Conservation (phyloP, 352 stramenopile species). For the Plasmopara viticola region DNA sequence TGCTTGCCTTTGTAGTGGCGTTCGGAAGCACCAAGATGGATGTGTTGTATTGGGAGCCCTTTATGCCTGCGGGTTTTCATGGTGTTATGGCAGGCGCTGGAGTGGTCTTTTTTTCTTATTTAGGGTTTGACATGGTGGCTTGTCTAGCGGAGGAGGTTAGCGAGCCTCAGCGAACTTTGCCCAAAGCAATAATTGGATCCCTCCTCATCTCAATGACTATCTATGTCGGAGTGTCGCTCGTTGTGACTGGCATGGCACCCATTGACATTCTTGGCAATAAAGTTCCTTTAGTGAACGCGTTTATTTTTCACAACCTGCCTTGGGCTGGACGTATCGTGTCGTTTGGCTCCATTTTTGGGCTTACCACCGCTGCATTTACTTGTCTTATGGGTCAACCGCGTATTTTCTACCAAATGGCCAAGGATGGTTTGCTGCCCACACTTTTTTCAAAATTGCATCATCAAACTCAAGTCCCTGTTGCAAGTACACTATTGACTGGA, state of each 20-base stretch:
- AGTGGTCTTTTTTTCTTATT: conserved; percentile 90
- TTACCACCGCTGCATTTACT: conserved; percentile 88
- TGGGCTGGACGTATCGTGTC: conserved; percentile 84
- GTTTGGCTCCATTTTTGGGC: conserved; percentile 89
- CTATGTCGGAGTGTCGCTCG: conserved; percentile 85
- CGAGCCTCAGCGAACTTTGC: conserved; percentile 84
- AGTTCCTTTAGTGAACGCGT: conserved; percentile 82
- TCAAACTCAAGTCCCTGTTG: conserved; percentile 58
- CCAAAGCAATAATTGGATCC: conserved; percentile 89
- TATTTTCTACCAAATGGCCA: conserved; percentile 90
- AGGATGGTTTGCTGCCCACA: conserved; percentile 68
- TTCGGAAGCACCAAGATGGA: conserved; percentile 79
- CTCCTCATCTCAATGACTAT: conserved; percentile 88
- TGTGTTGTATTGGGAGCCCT: conserved; percentile 67
- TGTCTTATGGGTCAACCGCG: conserved; percentile 89
- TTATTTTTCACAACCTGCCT: conserved; percentile 57
- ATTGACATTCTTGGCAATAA: conserved; percentile 60
- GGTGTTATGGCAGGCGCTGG: conserved; percentile 83
- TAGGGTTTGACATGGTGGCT: conserved; percentile 92
- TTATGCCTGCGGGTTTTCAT: conserved; percentile 81
- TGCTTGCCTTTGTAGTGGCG: conserved; percentile 87
- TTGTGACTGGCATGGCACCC: conserved; percentile 85
- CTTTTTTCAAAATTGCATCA: conserved; percentile 57
- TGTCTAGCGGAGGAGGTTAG: conserved; percentile 89
- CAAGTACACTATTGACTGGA: conserved; percentile 87